Evolutionary conservation across 371 early-diverging fungal genomes (phyloP).

Genomic region (Mortierella sp.): DNA sequence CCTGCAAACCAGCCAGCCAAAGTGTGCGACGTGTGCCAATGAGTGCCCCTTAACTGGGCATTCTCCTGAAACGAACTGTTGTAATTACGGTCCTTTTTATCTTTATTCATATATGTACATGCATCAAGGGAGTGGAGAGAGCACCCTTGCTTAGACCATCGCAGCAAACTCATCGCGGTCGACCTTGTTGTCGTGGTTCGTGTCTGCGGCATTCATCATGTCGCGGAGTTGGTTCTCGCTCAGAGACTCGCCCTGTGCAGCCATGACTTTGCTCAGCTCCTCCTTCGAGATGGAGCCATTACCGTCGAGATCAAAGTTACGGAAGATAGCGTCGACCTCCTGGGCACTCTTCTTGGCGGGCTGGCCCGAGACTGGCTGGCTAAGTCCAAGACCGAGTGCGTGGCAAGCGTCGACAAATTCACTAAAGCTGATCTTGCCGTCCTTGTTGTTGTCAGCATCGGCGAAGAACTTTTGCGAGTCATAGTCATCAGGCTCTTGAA

Average conservation of each 20-base stretch:
- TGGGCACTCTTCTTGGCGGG: constrained; percentile 8
- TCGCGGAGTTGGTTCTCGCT: constrained; percentile 71
- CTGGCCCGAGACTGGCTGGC: constrained; percentile 1
- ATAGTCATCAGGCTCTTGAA: constrained; percentile 28
- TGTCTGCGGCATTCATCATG: constrained; percentile 73
- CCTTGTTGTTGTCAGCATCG: constrained; percentile 32
- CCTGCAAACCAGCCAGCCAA: no score
- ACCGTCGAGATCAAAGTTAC: constrained; percentile 75
- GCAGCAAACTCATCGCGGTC: constrained; percentile 21
- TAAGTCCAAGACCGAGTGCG: constrained; percentile 5
- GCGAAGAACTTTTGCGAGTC: constrained; percentile 27
- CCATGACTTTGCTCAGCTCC: constrained; percentile 66
- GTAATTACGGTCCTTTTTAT: no score
- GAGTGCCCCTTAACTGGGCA: no score
- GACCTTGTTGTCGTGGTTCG: constrained; percentile 34
- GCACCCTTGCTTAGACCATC: constrained; percentile 7
- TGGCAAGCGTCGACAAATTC: constrained; percentile 26
- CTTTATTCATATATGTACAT: no score
- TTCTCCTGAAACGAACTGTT: no score
- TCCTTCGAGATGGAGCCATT: constrained; percentile 80
- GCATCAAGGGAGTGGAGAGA: background rate
- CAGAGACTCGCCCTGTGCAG: constrained; percentile 69
- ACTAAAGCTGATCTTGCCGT: constrained; percentile 38
- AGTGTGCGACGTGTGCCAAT: no score
- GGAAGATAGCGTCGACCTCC: constrained; percentile 30